Evolutionary conservation across 352 stramenopile genomes (phyloP).

Genomic region (Detonula confervacea): DNA sequence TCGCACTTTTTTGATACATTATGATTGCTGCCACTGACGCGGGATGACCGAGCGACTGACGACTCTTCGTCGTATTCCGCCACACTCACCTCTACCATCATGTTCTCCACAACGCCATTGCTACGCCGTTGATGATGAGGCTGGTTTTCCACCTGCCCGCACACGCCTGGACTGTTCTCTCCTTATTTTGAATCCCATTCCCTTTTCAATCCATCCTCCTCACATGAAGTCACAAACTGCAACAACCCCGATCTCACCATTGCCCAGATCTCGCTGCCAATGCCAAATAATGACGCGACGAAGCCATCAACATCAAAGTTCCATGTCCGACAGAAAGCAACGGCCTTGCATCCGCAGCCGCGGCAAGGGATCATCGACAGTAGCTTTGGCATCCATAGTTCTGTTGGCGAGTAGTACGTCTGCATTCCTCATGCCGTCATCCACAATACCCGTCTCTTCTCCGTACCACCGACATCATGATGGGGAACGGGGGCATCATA

Average conservation of each 20-base stretch:
- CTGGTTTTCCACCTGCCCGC: too few species aligned
- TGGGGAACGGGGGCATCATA: neutral
- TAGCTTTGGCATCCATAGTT: constrained; percentile 1
- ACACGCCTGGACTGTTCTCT: too few species aligned
- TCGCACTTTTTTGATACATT: too few species aligned
- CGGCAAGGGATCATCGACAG: neutral
- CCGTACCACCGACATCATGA: neutral
- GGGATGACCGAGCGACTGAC: too few species aligned
- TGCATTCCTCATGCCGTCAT: neutral
- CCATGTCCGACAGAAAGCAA: neutral
- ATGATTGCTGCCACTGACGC: too few species aligned
- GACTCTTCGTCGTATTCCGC: too few species aligned
- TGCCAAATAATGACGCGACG: neutral
- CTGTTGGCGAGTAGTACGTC: constrained; percentile 10
- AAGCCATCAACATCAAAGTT: neutral
- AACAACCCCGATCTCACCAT: neutral
- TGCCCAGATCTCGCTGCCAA: neutral
- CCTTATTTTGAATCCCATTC: too few species aligned
- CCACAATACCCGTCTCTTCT: constrained; percentile 1
- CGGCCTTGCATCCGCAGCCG: neutral
- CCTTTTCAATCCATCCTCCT: too few species aligned
- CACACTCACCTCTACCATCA: too few species aligned
- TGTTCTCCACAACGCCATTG: too few species aligned
- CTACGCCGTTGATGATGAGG: too few species aligned
- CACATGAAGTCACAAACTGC: too few species aligned